Evolutionary conservation across 345 rosid genomes (phyloP).

Genomic region (Ceriops zippeliana): DNA sequence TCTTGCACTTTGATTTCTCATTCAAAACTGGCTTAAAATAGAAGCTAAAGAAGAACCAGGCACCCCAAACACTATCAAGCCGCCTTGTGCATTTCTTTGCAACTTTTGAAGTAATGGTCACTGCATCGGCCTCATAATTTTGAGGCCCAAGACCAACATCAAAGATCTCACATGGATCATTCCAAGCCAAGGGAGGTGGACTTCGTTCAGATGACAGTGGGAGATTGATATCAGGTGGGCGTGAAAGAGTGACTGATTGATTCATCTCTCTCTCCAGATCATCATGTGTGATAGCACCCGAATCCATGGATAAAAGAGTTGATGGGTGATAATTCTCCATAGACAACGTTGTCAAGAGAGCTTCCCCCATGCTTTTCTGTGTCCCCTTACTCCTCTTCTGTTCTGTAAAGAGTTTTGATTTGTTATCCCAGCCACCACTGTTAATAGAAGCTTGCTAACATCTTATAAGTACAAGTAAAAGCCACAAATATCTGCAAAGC

Average conservation of each 20-base stretch:
- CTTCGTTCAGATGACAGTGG: constrained; percentile 85
- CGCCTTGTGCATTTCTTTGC: constrained; percentile 75
- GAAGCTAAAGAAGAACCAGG: constrained; percentile 95
- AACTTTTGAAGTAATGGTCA: constrained; percentile 52
- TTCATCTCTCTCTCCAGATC: constrained; percentile 91
- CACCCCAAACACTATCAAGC: constrained; percentile 93
- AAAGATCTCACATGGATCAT: constrained; percentile 68
- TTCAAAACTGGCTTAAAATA: constrained; percentile 84
- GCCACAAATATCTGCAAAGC: constrained; percentile 6
- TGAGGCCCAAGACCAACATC: constrained; percentile 81
- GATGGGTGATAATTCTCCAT: constrained; percentile 97
- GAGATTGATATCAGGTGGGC: constrained; percentile 90
- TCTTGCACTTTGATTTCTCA: constrained; percentile 82
- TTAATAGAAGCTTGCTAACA: constrained; percentile 10
- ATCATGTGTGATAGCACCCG: constrained; percentile 82
- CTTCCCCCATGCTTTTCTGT: constrained; percentile 45
- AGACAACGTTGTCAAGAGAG: constrained; percentile 49
- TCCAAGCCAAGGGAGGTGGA: constrained; percentile 56
- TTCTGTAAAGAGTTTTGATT: constrained; percentile 4
- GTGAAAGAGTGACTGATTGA: constrained; percentile 64
- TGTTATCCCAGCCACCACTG: constrained; percentile 2
- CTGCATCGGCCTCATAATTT: constrained; percentile 66
- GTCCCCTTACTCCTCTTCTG: constrained; percentile 19
- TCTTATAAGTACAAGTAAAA: constrained; percentile 1
- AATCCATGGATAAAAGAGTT: constrained; percentile 92